Evolutionary conservation across 306 rosid genomes (phyloP), one percentile per base, ranked within the genome.

Genomic region (Abrus pulchellus): DNA sequence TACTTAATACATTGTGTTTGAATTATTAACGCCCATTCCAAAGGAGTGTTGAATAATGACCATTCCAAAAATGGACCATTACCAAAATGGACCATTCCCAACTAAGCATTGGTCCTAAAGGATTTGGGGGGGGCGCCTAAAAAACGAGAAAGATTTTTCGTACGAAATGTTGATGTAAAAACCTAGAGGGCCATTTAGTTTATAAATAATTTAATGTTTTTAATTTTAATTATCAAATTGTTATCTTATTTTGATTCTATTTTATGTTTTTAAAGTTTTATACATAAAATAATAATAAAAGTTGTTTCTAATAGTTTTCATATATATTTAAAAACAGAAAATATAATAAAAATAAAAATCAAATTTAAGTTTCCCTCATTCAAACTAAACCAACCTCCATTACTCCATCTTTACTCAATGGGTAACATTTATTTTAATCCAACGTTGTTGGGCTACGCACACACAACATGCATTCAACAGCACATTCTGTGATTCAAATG

Each of bases 401-500:
- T 3, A 8, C 40, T 6, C 41, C 66, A 50, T 5, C 29, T 20
- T n/a, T 33, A 52, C 50, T 71, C 13, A 34, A 71, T 71, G 47
- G 29, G 27, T 4, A 54, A 50, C 27, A 9, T 57, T 2, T 45
- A 13, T 50, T 1, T 33, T 4, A 50, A 52, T 13, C 5, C 36
- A 9, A 5, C 13, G 36, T n/a, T 74, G 56, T 74, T 43, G 29
- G 40, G 54, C 49, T 20, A 34, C 9, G 5, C 32, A 55, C 20
- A 10, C 9, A 10, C 5, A 28, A 10, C 44, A 0, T 32, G n/a
- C 61, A 50, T 3, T 70, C 1, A 52, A 50, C 4, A 13, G 64
- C 77, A 54, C 49, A 54, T 74, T 74, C 67, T 74, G 78, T 74
- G 78, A 56, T 11, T 56, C 43, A 56, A 11, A 56, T 28, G 13